phyloP scores from a whole-genome alignment of 169 alveolate genomes.

The Cryptosporidium ubiquitum region DNA sequence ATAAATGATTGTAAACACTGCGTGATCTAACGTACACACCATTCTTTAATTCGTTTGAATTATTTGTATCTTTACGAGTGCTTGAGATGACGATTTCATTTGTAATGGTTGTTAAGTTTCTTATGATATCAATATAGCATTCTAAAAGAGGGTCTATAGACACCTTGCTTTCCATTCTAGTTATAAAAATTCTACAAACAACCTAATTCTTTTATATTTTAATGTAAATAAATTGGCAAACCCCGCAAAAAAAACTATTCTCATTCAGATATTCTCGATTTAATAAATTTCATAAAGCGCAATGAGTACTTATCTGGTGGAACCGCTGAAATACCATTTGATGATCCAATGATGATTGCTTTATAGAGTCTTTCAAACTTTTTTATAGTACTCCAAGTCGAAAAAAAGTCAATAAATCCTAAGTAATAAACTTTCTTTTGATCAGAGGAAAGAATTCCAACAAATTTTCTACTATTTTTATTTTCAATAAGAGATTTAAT shows the following conservation, averaged over 20 bases:
- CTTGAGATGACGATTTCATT: slow-evolving; percentile 12
- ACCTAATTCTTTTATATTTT: background rate
- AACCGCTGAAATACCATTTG: slow-evolving; percentile 62
- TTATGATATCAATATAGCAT: slow-evolving; percentile 24
- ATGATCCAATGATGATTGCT: slow-evolving; percentile 34
- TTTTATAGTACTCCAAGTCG: slow-evolving; percentile 77
- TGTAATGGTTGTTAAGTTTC: slow-evolving; percentile 22
- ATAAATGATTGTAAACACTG: background rate
- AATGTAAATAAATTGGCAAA: background rate
- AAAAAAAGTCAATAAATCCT: slow-evolving; percentile 86
- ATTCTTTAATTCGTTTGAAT: slow-evolving; percentile 1
- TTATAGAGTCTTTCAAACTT: slow-evolving; percentile 51
- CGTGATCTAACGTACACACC: slow-evolving; percentile 15
- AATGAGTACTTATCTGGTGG: slow-evolving; percentile 47
- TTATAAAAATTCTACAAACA: background rate
- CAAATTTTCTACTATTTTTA: slow-evolving; percentile 29
- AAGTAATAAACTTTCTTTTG: slow-evolving; percentile 79
- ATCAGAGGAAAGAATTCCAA: slow-evolving; percentile 77
- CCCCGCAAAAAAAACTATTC: background rate
- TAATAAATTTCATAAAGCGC: slow-evolving; percentile 55
- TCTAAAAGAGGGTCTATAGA: slow-evolving; percentile 59
- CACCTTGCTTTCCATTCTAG: background rate
- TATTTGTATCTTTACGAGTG: background rate
- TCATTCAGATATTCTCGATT: slow-evolving; percentile 27
- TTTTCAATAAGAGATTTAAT: slow-evolving; percentile 30